Base-by-base conservation (phyloP, 2,329 filamentous ascomycete genomes). In the Aspergillus aculeatinus region DNA sequence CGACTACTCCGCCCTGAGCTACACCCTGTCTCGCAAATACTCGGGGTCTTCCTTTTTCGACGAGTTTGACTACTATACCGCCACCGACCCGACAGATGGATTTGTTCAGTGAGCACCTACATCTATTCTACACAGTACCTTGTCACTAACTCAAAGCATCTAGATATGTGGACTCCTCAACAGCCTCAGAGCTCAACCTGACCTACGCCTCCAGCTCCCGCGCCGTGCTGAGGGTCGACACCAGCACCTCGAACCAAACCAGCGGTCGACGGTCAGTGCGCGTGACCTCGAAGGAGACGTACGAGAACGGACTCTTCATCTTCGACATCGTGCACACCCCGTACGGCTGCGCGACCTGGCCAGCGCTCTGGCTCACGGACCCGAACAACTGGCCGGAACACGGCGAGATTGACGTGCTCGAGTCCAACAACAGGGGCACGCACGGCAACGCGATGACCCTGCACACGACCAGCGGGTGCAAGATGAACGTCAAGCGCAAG, bases 301-400 rank as follows among this genome's bases (percentile, higher is more conserved):
- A 88, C 73, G 73, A 85, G 67, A 74, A 70, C n/a, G 87, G 87
- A 0, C 82, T 89, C n/a, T 89, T 89, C 74, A 77, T 89, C 67
- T 89, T 89, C 67, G 86, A 89, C 68, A 79, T 89, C 64, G 79
- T 82, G 61, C 87, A 89, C 73, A 84, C 83, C 0, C 87, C 87
- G 0, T 84, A 80, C 66, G 87, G 85, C 48, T 89, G 87, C 68
- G 85, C 81, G 3, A 85, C 82, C 23, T 89, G 85, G 87, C 85
- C 86, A 2, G 82, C 88, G 0, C 79, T 90, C 11, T 90, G 88
- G 88, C 78, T 90, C 6, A 79, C 81, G 0, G 87, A 90, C 70
- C 76, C 80, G 0, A 74, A 70, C 65, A 82, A 87, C 74, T 88
- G 87, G 87, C 87, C 88, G 3, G 66, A 71, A 5, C 80, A 88